A percentile compares a stretch with the other conserved stretches of the same genome.
Conservation (phyloP, 2,329 filamentous ascomycete genomes). For the Aureobasidium sp. region DNA sequence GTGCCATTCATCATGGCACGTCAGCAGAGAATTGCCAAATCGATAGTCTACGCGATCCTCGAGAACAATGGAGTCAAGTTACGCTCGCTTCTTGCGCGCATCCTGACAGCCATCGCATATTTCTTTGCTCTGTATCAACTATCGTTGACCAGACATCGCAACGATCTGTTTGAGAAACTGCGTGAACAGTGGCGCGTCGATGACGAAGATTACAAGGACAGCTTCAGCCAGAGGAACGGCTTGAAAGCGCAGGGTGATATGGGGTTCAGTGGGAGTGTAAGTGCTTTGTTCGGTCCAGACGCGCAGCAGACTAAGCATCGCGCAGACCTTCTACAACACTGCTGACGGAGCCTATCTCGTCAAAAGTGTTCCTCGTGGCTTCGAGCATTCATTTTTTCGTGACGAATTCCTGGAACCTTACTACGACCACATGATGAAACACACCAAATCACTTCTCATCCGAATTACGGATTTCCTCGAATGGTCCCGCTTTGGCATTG, state of each 20-base stretch:
- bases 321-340: constrained; percentile 62
- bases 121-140: constrained; percentile 17
- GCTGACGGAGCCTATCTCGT: constrained; percentile 60
- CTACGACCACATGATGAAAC: constrained; percentile 53
- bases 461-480: constrained; percentile 66
- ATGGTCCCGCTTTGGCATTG: constrained; percentile 50
- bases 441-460: constrained; percentile 57
- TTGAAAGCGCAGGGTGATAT: constrained; percentile 59
- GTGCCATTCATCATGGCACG: constrained; percentile 17
- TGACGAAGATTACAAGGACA: constrained; percentile 48
- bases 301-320: not conserved
- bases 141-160: constrained; percentile 20
- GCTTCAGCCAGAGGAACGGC: constrained; percentile 40
- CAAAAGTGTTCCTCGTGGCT: constrained; percentile 62
- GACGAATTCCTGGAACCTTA: constrained; percentile 61
- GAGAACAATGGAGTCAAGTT: not conserved
- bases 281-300: constrained; percentile 3
- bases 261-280: constrained; percentile 64
- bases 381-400: constrained; percentile 65
- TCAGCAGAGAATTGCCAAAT: constrained; percentile 15
- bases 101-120: constrained; percentile 9
- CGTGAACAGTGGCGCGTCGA: constrained; percentile 49
- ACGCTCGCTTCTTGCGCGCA: constrained; percentile 6
- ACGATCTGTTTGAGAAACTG: constrained; percentile 45
- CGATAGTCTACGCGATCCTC: constrained; percentile 17